Evolutionary conservation across 305 asterid species (phyloP).

Genomic region (Fraxinus baroniana): DNA sequence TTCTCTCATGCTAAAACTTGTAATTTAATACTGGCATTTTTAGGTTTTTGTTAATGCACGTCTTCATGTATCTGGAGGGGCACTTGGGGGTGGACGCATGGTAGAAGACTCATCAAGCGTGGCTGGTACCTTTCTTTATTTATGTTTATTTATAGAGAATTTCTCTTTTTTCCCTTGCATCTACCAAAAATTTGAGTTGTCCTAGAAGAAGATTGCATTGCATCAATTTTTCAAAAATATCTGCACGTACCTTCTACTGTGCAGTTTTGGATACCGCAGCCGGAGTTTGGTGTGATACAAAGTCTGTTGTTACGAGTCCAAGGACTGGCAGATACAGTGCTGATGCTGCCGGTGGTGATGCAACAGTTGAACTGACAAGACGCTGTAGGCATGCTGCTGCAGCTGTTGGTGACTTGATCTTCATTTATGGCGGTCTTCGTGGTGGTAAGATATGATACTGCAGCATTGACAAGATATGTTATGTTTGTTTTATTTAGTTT

Average conservation of each 20-base stretch:
- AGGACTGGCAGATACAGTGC: slow-evolving; percentile 66
- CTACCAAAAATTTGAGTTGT: slow-evolving; percentile 3
- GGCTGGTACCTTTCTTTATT: slow-evolving; percentile 63
- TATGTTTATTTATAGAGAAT: slow-evolving; percentile 7
- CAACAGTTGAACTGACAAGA: slow-evolving; percentile 94
- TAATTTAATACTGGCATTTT: slow-evolving; percentile 22
- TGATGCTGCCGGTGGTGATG: slow-evolving; percentile 99
- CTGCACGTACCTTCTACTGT: slow-evolving; percentile 15
- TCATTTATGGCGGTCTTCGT: slow-evolving; percentile 64
- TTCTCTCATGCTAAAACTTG: slow-evolving; percentile 16
- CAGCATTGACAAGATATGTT: background rate
- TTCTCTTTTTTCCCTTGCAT: too few relatives aligned
- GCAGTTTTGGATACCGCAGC: slow-evolving; percentile 98
- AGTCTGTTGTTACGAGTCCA: slow-evolving; percentile 49
- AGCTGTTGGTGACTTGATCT: slow-evolving; percentile 85
- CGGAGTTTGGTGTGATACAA: slow-evolving; percentile 98
- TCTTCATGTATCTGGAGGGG: slow-evolving; percentile 99
- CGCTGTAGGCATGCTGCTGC: slow-evolving; percentile 99
- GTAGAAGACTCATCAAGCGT: slow-evolving; percentile 99
- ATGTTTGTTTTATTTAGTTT: slow-evolving; percentile 1
- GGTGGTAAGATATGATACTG: slow-evolving; percentile 42
- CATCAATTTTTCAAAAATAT: slow-evolving; percentile 16
- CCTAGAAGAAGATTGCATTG: slow-evolving; percentile 1
- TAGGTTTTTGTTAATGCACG: slow-evolving; percentile 99
- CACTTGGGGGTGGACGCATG: slow-evolving; percentile 99